These are phyloP conservation scores for Alternaria brassicae DNA, from an alignment of 2,329 filamentous ascomycete species.

Conservation along the genomic window DNA sequence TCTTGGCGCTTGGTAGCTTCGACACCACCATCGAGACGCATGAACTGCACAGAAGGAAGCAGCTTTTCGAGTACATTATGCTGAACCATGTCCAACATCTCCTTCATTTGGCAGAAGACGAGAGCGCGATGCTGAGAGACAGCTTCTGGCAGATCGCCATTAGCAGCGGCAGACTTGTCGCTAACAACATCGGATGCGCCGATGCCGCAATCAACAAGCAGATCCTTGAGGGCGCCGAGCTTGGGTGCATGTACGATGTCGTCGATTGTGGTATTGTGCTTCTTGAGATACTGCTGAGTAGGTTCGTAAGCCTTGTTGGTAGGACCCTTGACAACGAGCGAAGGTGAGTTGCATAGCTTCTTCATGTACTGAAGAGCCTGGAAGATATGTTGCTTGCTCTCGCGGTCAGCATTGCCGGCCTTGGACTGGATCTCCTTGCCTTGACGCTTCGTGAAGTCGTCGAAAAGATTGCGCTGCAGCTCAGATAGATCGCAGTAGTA, in stretches of 20 bases:
- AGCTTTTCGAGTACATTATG: conserved; percentile 88
- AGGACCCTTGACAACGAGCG: conserved; percentile 87
- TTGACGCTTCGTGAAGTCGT: conserved; percentile 94
- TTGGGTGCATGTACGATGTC: conserved; percentile 92
- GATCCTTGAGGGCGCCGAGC: conserved; percentile 84
- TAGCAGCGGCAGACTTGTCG: conserved; percentile 55
- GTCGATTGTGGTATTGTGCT: conserved; percentile 80
- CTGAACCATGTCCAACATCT: conserved; percentile 99
- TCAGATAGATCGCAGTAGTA: conserved; percentile 99
- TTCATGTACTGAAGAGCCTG: conserved; percentile 99
- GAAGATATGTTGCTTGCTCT: conserved; percentile 98
- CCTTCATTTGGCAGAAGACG: conserved; percentile 99
- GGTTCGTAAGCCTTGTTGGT: conserved; percentile 89
- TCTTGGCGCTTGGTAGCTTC: conserved; percentile 94
- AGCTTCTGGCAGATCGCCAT: conserved; percentile 71
- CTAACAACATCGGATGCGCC: conserved; percentile 63
- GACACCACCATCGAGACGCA: conserved; percentile 92
- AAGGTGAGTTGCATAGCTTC: conserved; percentile 97
- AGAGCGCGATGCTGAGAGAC: conserved; percentile 96
- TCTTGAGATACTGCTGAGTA: conserved; percentile 79
- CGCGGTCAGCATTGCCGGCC: conserved; percentile 80
- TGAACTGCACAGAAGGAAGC: conserved; percentile 89
- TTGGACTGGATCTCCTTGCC: conserved; percentile 85
- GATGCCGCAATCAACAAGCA: conserved; percentile 98
- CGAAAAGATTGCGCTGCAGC: conserved; percentile 91